These are phyloP conservation scores for Colletotrichum sp. DNA, from an alignment of 2,329 filamentous ascomycete species.

Conservation along the genomic window DNA sequence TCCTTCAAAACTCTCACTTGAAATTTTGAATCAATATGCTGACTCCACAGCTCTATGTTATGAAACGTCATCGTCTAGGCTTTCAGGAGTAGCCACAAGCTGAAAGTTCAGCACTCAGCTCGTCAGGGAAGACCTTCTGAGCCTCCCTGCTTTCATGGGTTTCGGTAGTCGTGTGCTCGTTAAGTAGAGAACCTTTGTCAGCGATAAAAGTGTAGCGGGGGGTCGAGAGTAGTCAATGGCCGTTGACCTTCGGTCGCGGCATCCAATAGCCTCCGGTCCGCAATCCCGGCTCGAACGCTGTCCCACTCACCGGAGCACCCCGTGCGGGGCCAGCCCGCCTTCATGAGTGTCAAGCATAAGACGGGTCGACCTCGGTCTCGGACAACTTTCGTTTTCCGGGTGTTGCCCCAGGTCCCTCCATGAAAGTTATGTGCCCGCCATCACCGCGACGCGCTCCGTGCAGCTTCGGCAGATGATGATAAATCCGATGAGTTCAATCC, in stretches of 20 bases:
- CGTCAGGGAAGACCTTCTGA: not conserved
- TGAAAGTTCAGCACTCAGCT: no score
- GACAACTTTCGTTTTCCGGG: not conserved
- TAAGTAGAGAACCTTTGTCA: fast-evolving
- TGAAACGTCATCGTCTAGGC: no score
- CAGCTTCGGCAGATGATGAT: not conserved
- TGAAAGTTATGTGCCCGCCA: not conserved
- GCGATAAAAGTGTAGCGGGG: not conserved
- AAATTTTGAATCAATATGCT: no score
- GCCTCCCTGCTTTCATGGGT: fast-evolving
- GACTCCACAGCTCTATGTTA: no score
- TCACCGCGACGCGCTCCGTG: not conserved
- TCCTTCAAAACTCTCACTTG: no score
- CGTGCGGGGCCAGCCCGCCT: not conserved
- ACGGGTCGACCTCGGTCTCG: not conserved
- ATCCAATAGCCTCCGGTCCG: not conserved
- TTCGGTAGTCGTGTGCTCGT: no score
- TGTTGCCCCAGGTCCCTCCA: not conserved
- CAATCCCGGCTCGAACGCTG: not conserved
- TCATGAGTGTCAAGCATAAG: not conserved
- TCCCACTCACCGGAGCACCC: not conserved
- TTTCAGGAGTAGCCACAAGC: no score
- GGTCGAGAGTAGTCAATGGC: not conserved
- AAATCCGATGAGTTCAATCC: not conserved
- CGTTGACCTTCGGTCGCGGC: not conserved